These are phyloP conservation scores for Peronospora destructor DNA, from an alignment of 352 stramenopile species.

Conservation along the genomic window DNA sequence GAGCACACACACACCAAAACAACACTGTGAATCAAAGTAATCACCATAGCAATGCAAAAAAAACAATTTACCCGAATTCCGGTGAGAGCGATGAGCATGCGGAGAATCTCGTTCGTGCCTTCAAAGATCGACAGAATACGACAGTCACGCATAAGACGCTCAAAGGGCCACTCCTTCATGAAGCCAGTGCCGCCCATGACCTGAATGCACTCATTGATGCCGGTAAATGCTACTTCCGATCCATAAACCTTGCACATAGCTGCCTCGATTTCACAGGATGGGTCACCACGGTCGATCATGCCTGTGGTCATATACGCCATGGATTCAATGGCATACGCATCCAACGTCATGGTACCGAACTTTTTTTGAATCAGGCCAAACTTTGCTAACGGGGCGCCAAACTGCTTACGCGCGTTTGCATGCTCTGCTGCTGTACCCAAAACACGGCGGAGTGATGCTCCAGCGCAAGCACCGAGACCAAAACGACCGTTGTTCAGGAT, in stretches of 20 bases:
- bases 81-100: constrained; percentile 88
- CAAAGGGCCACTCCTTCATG: constrained; percentile 89
- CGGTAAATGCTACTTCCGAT: constrained; percentile 73
- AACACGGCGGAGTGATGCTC: constrained; percentile 61
- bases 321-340: constrained; percentile 81
- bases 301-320: constrained; percentile 88
- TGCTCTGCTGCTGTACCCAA: constrained; percentile 62
- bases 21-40: constrained; percentile 6
- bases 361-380: constrained; percentile 88
- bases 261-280: constrained; percentile 82
- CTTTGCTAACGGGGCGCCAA: constrained; percentile 57
- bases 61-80: constrained; percentile 56
- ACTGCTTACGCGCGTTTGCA: constrained; percentile 77
- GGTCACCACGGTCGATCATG: constrained; percentile 83
- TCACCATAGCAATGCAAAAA: constrained; percentile 4
- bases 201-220: constrained; percentile 86
- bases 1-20: constrained; percentile 1
- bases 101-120: constrained; percentile 88
- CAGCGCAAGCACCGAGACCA: constrained; percentile 68
- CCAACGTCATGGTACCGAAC: constrained; percentile 72
- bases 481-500: constrained; percentile 92
- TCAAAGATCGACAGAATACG: constrained; percentile 90
- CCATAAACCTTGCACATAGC: constrained; percentile 88
- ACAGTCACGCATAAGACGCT: constrained; percentile 88
- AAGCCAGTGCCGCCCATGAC: constrained; percentile 86